Base-by-base conservation (phyloP, 129 eudicot genomes). In the Silybum marianum region DNA sequence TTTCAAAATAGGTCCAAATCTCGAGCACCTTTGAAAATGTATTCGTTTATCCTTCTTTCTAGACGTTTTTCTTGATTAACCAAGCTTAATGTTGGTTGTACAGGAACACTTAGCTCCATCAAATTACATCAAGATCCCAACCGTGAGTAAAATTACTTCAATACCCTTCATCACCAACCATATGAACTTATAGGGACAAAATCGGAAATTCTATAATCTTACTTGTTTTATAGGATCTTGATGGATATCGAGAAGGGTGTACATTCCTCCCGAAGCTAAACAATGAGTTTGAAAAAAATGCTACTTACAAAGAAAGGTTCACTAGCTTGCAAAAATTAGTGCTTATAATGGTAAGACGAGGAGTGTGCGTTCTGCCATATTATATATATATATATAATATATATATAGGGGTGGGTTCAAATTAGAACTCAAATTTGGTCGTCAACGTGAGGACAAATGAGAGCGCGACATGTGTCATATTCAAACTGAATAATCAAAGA, bases 21-120 rank as follows among this genome's bases (percentile, higher is more conserved):
- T 54, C 23, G 65, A 54, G 65, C 65, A 54, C 65, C 65, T 18
- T 54, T 18, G 19, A 58, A 19, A 25, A 54, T 67, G 32, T 60
- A 72, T 76, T 21, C 60, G 58, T n/a, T 25, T 80, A 24, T 39
- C 69, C 11, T 76, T 54, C 75, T 9, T 73, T 28, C 51, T 71
- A 73, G 80, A 68, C 2, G 3, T 67, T 67, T 68, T 78, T 10
- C 3, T 40, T 1, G 5, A 5, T 18, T 26, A 25, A 48, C 80
- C 18, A 75, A 42, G 12, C 80, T 19, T 75, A 74, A 74, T 76
- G 39, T 40, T 76, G 34, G 34, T 16, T 36, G 40, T 60, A 71
- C 97, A 93, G 98, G 86, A 83, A 77, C 93, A 89, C 84, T 79
- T 93, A 71, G 98, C 93, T 42, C 98, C 98, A 22, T 89, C 98